These are phyloP conservation scores for Botrytis elliptica DNA, from an alignment of 2,329 filamentous ascomycete genomes.

Conservation along the genomic window DNA sequence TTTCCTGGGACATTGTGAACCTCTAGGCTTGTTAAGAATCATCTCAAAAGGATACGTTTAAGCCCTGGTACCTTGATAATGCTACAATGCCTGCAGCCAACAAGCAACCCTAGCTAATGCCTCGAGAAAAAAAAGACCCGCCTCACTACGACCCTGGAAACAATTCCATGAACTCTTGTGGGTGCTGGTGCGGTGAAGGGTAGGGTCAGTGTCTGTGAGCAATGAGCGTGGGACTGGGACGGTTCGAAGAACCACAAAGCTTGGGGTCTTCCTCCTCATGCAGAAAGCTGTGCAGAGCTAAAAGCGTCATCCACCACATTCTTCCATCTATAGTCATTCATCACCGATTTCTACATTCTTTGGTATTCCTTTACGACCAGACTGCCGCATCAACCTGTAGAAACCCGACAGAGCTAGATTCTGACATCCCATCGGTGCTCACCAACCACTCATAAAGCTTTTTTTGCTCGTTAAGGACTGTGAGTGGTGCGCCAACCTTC, in stretches of 20 bases:
- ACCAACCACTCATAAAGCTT: constrained; percentile 30
- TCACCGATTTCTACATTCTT: constrained; percentile 14
- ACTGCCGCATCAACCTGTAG: constrained; percentile 20
- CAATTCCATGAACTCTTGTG: constrained; percentile 27
- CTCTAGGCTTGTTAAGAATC: constrained; percentile 13
- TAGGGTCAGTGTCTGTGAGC: constrained; percentile 33
- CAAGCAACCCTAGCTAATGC: constrained; percentile 29
- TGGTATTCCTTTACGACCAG: constrained; percentile 11
- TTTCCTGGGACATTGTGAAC: constrained; percentile 25
- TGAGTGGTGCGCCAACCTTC: constrained; percentile 33
- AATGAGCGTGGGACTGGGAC: constrained; percentile 32
- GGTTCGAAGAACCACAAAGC: constrained; percentile 25
- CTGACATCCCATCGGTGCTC: constrained; percentile 13
- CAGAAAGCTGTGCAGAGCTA: constrained; percentile 31
- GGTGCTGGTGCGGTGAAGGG: constrained; percentile 28
- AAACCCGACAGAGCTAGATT: constrained; percentile 8
- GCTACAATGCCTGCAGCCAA: constrained; percentile 26
- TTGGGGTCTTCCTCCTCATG: constrained; percentile 21
- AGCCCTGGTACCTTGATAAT: constrained; percentile 23
- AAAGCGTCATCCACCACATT: constrained; percentile 34
- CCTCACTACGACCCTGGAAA: constrained; percentile 29
- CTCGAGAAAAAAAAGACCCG: constrained; percentile 28
- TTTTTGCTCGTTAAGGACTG: constrained; percentile 23
- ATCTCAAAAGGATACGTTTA: constrained; percentile 17
- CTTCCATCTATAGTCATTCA: constrained; percentile 23